Conservation (phyloP, 2,329 filamentous ascomycete species). For the Xylaria sp. region DNA sequence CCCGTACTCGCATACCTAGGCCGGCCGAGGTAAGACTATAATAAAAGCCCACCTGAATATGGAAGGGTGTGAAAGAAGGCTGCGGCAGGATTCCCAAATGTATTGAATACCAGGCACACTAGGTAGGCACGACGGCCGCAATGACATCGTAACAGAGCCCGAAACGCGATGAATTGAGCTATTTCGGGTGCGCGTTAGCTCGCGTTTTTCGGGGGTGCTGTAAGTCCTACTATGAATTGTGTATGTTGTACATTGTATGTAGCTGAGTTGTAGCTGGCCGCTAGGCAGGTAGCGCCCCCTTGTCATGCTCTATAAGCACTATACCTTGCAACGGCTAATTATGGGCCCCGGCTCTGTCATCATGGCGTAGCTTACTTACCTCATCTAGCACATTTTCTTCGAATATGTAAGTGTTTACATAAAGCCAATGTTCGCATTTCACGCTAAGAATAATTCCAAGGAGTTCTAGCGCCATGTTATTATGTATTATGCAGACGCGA, state of each 20-base stretch:
- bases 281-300: neutral
- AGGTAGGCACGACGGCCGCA: no score
- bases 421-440: neutral
- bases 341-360: constrained; percentile 21
- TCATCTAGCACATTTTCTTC: neutral
- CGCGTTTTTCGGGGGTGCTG: neutral
- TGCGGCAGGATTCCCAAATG: neutral
- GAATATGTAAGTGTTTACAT: constrained; percentile 5
- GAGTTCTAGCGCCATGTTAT: no score
- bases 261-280: neutral
- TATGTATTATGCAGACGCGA: no score
- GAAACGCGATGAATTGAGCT: neutral
- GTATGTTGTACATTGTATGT: neutral
- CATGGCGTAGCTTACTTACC: constrained; percentile 1
- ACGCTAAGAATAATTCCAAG: neutral
- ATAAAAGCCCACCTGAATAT: neutral
- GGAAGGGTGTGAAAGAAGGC: neutral
- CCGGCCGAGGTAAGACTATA: neutral
- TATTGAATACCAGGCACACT: neutral
- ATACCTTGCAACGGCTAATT: constrained; percentile 29
- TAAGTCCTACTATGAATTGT: neutral
- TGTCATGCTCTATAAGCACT: constrained; percentile 33
- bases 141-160: neutral
- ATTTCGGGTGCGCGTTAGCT: neutral
- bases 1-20: neutral